These are phyloP conservation scores for Immersiella caudata DNA, from an alignment of 495 filamentous ascomycete genomes.

Conservation along the genomic window DNA sequence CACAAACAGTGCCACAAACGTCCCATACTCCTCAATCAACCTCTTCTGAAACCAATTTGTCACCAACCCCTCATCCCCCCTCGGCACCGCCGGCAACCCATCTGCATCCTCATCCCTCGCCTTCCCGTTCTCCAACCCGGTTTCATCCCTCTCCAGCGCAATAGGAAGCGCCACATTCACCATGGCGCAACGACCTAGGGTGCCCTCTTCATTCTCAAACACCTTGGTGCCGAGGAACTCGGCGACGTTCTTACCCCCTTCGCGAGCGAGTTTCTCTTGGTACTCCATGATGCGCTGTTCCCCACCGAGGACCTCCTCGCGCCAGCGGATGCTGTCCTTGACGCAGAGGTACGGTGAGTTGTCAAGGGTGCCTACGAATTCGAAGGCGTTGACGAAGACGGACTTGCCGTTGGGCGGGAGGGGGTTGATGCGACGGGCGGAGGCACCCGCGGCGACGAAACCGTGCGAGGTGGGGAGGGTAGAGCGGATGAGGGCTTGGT, in stretches of 20 bases:
- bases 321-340: conserved; percentile 68
- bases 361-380: conserved; percentile 78
- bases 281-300: conserved; percentile 70
- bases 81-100: conserved; percentile 35
- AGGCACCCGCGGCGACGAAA: conserved; percentile 42
- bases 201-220: conserved; percentile 58
- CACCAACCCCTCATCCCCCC: conserved; percentile 42
- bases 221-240: conserved; percentile 69
- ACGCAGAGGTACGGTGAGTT: conserved; percentile 71
- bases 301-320: conserved; percentile 69
- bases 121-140: conserved; percentile 11
- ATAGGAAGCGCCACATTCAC: conserved; percentile 77
- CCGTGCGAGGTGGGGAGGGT: conserved; percentile 74
- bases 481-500: conserved; percentile 74
- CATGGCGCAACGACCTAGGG: conserved; percentile 55
- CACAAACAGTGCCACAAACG: conserved; percentile 66
- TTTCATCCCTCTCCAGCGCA: conserved; percentile 7
- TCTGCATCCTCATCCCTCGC: conserved; percentile 34
- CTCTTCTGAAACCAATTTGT: conserved; percentile 59
- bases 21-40: conserved; percentile 63
- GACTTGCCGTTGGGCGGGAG: conserved; percentile 51
- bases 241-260: conserved; percentile 62
- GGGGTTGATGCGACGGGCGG: conserved; percentile 46
- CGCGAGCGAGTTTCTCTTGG: conserved; percentile 55
- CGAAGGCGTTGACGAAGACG: conserved; percentile 69